A percentile compares a stretch with the other conserved stretches of the same genome.
phyloP scores from a whole-genome alignment of 2,329 filamentous ascomycete genomes.

The Teratosphaeria destructans region DNA sequence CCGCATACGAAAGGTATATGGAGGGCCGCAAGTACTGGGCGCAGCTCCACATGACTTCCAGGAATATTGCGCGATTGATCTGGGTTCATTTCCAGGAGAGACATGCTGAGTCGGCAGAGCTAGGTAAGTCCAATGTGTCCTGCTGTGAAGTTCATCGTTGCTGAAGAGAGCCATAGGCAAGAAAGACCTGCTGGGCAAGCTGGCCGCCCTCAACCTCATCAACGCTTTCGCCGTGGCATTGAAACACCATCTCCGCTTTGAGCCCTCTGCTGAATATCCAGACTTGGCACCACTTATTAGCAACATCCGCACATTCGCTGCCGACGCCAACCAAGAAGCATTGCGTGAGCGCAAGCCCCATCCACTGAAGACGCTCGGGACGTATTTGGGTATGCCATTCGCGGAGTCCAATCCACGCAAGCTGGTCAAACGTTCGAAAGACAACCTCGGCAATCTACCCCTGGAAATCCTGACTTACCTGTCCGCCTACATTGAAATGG shows the following conservation, averaged over 20 bases:
- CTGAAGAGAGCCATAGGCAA: slow-evolving; percentile 32
- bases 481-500: slow-evolving; percentile 53
- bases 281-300: slow-evolving; percentile 60
- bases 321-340: slow-evolving; percentile 40
- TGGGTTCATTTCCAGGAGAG: slow-evolving; percentile 68
- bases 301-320: slow-evolving; percentile 67
- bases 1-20: slow-evolving; percentile 60
- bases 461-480: slow-evolving; percentile 70
- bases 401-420: slow-evolving; percentile 71
- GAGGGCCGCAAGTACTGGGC: slow-evolving; percentile 55
- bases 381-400: slow-evolving; percentile 65
- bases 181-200: slow-evolving; percentile 58
- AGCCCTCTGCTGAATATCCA: slow-evolving; percentile 67
- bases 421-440: slow-evolving; percentile 59
- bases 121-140: slow-evolving; percentile 22
- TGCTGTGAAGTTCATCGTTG: neutral
- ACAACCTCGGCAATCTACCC: slow-evolving; percentile 71
- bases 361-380: slow-evolving; percentile 36
- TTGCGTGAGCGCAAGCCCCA: slow-evolving; percentile 27
- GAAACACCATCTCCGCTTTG: slow-evolving; percentile 75
- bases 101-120: slow-evolving; percentile 33
- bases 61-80: slow-evolving; percentile 57
- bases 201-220: slow-evolving; percentile 66
- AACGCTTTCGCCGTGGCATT: slow-evolving; percentile 67
- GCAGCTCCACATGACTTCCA: slow-evolving; percentile 43